These are phyloP conservation scores for Neospora caninum DNA, from an alignment of 169 alveolate genomes.

Conservation along the genomic window DNA sequence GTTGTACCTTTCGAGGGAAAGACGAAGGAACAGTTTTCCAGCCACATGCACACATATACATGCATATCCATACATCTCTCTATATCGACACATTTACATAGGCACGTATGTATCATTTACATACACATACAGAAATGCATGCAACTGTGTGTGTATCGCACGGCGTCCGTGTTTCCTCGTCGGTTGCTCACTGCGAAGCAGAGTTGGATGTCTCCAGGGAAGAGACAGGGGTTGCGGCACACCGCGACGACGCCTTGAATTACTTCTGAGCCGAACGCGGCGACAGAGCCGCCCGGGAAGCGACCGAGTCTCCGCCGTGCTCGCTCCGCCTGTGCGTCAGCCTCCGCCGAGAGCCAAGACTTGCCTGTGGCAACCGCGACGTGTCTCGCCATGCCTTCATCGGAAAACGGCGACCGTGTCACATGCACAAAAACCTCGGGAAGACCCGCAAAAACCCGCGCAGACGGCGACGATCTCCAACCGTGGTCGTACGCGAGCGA, in stretches of 20 bases:
- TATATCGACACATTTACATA: not conserved
- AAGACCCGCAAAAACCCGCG: not conserved
- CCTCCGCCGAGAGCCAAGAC: not conserved
- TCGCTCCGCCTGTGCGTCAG: not conserved
- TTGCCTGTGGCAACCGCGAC: not conserved
- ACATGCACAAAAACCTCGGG: slow-evolving; percentile 43
- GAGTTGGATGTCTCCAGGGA: slow-evolving; percentile 83
- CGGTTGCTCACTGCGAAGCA: slow-evolving; percentile 70
- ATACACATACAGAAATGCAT: no score
- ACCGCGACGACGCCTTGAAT: slow-evolving; percentile 76
- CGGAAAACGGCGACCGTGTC: not conserved
- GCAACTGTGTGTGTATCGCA: no score
- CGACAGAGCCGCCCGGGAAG: no score
- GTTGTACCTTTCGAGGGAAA: not conserved
- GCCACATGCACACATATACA: not conserved
- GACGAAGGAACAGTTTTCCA: not conserved
- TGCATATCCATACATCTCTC: no score
- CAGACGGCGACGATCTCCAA: not conserved
- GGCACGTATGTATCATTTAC: no score
- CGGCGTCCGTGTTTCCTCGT: not conserved
- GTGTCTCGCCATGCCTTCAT: not conserved
- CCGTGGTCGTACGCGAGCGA: not conserved
- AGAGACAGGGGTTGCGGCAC: slow-evolving; percentile 83
- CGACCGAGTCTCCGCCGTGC: not conserved
- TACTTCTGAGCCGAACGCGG: not conserved